Evolutionary conservation across 257 asterid genomes (phyloP), one percentile per base, ranked within the genome.

Genomic region (Scutellaria barbata): DNA sequence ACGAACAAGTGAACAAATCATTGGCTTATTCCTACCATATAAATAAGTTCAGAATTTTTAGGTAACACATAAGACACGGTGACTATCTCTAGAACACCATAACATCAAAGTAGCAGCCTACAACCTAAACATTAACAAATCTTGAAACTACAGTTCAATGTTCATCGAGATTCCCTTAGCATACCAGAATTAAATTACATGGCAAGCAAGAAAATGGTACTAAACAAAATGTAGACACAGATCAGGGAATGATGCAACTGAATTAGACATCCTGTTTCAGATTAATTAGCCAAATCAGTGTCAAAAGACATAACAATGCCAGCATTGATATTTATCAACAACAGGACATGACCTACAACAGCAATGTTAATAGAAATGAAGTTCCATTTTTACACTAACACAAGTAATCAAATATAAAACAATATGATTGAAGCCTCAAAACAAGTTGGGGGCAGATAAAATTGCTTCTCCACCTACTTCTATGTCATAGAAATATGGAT

Each of bases 231-330:
- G 51, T 22, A 61, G 37, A 50, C 11, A 55, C 41, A 55, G 41
- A 52, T 46, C 11, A 47, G 13, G 11, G 53, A 57, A 30, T 45
- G 54, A 71, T 39, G 39, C 50, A 50, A 69, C 64, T 16, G 50
- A 54, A 25, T 41, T 7, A 11, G 42, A 52, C 14, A 69, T 41
- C 22, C n/a, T 9, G 9, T 58, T 43, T 69, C 52, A 57, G 46
- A 37, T 11, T 8, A 20, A 50, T 11, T 17, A 62, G 13, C 40
- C 16, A 22, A 17, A 39, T 42, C 41, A 41, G 10, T 6, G 10
- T 30, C 67, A 14, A 40, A 20, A 5, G 25, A n/a, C 13, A 35
- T 14, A 25, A 20, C 41, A 6, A 7, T 17, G 37, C 48, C 56
- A 8, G 41, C 16, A 41, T 8, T 12, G 20, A 17, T 18, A 13